Base-by-base conservation (phyloP, 306 rosid genomes). In the Rosa lucieae region DNA sequence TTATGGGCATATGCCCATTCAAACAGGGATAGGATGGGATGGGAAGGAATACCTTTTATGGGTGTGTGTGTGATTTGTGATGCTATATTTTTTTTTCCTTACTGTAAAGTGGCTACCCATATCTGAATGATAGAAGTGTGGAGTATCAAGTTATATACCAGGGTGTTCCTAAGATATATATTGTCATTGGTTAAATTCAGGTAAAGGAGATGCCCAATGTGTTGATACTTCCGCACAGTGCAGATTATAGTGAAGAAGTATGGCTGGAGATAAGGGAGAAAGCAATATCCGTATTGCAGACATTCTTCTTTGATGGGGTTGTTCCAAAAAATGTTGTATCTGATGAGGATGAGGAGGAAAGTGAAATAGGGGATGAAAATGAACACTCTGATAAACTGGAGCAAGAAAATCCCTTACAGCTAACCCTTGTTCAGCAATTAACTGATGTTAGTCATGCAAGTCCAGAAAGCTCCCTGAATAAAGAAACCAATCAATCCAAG, bases 221-320 rank as follows among this genome's bases (percentile, higher is more conserved):
- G 77, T 85, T 95, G 91, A 95, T 95, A 86, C 99, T 95, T 84
- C 99, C 99, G 3, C 97, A 89, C 73, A 95, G 99, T 90, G 98
- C 99, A 42, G 97, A 95, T 90, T 95, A 93, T 73, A 95, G 99
- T 87, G 99, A 95, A 91, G 98, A 95, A 85, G 99, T 90, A 21
- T 95, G 99, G 99, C 88, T 91, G 93, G 99, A 95, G 87, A 95
- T 95, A 84, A 93, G 99, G 88, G 99, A 95, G 86, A 93, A 95
- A 93, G 88, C 96, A 29, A 85, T 95, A 78, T 90, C 97, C 17
- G 85, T 93, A 80, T 83, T 95, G 88, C 99, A 93, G 82, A 82
- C 92, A 51, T 95, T 87, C 89, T 95, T 95, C 84, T 81, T 87
- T 77, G 93, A 95, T 63, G 98, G 98, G 65, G 32, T 89, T 88